Conservation (phyloP, 208 protist genomes). For the Wallacemonas sp. region DNA sequence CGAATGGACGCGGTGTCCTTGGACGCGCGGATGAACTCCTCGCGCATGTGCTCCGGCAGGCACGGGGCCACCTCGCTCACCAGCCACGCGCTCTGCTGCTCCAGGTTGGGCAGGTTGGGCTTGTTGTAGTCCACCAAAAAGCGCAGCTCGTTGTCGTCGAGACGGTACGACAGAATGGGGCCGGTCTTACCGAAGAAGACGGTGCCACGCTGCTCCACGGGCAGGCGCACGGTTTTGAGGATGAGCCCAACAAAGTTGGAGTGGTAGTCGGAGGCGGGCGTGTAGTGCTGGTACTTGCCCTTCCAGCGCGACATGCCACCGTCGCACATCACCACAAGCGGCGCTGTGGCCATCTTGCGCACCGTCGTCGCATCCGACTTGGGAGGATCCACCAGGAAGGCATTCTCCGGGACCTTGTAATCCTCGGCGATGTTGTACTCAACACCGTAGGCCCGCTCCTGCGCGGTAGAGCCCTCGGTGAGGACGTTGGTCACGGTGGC, state of each 20-base stretch:
- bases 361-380: slow-evolving; percentile 36
- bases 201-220: slow-evolving; percentile 83
- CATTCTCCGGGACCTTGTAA: slow-evolving; percentile 49
- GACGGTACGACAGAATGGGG: slow-evolving; percentile 91
- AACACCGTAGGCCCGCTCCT: slow-evolving; percentile 81
- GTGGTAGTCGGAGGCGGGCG: slow-evolving; percentile 72
- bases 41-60: slow-evolving; percentile 75
- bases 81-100: slow-evolving; percentile 85
- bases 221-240: slow-evolving; percentile 68
- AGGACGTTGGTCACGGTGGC: slow-evolving; percentile 78
- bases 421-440: slow-evolving; percentile 63
- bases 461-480: slow-evolving; percentile 44
- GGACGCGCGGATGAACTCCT: slow-evolving; percentile 65
- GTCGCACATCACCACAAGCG: slow-evolving; percentile 93
- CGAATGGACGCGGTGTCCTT: slow-evolving; percentile 61
- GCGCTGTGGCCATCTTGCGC: slow-evolving; percentile 58
- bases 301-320: slow-evolving; percentile 93
- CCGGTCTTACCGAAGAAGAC: slow-evolving; percentile 91
- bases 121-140: slow-evolving; percentile 89
- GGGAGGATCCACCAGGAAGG: slow-evolving; percentile 52
- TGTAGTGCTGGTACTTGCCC: slow-evolving; percentile 82
- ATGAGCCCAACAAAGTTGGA: slow-evolving; percentile 91
- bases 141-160: slow-evolving; percentile 78
- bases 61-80: slow-evolving; percentile 76
- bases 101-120: slow-evolving; percentile 58